Base-by-base conservation (phyloP, 495 filamentous ascomycete species). In the Hypomontagnella submonticulosa region DNA sequence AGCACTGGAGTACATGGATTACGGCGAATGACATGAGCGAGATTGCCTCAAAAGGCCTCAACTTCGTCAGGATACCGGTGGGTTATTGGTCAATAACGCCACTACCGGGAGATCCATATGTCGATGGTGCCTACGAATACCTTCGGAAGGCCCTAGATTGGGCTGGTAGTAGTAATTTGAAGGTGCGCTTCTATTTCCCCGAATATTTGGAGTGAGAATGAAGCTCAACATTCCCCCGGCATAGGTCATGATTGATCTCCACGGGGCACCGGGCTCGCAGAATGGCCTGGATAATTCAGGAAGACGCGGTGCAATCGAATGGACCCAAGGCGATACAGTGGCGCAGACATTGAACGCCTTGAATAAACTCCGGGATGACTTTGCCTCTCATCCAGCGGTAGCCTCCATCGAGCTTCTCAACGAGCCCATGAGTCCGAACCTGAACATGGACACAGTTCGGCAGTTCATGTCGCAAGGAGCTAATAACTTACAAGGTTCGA, bases 251-350 rank as follows among this genome's bases (percentile, higher is more conserved):
- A 58, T 74, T 30, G 69, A 72, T 51, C 46, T 73, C 44, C 62
- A 34, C 56, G 32, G 59, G 84, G 89, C 85, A 15, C 91, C 90
- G 16, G 90, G 89, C 8, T 90, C 86, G 19, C 91, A 94, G 71
- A 94, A 94, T 66, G 91, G 91, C 13, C 92, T 92, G 73, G 92
- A 92, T 72, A 92, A 93, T 74, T 86, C 81, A 42, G 90, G 90
- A 7, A 79, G 80, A 52, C 83, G 83, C 61, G 91, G 89, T n/a
- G 56, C 77, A 4, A 83, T 92, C 38, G 67, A 82, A 9, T 92
- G 90, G 90, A 82, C 83, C 54, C 73, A 81, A 37, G 86, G 83
- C 13, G 70, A 84, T 65, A 89, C 81, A 9, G 82, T 87, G 9
- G 40, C 76, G 2, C 74, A 85, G 40, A 90, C 88, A 0, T 62